phyloP scores from a whole-genome alignment of 306 rosid species.

The Luffa acutangula region DNA sequence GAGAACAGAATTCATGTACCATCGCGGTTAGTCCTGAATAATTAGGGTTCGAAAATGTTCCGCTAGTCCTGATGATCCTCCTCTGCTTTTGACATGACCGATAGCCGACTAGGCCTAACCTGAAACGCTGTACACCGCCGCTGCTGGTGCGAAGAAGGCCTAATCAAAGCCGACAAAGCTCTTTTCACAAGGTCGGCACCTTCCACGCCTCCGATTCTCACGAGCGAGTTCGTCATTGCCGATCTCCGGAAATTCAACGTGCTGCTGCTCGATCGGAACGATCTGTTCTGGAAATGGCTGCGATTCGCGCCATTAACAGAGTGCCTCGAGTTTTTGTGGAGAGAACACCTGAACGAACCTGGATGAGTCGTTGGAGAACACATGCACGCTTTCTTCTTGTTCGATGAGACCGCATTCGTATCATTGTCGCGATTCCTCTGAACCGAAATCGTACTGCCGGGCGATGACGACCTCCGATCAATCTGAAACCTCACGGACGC shows the following conservation, averaged over 20 bases:
- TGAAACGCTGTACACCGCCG: conserved; percentile 47
- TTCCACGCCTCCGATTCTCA: conserved; percentile 79
- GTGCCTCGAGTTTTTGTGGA: too few species aligned
- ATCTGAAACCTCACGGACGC: conserved; percentile 48
- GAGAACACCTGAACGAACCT: too few species aligned
- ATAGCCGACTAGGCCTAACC: conserved; percentile 74
- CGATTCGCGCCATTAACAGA: too few species aligned
- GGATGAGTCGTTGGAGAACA: too few species aligned
- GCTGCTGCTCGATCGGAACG: background rate
- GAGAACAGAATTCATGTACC: too few species aligned
- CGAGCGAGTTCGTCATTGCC: conserved; percentile 92
- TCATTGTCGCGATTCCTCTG: conserved; percentile 23
- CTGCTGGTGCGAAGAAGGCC: conserved; percentile 88
- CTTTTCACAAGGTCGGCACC: conserved; percentile 62
- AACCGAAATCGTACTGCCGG: conserved; percentile 17
- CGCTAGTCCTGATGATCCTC: background rate
- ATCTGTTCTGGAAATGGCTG: too few species aligned
- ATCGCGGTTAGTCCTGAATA: too few species aligned
- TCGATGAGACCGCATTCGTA: background rate
- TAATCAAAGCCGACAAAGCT: conserved; percentile 66
- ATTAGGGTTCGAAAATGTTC: background rate
- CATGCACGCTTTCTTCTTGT: too few species aligned
- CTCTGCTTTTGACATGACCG: conserved; percentile 54
- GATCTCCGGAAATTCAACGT: conserved; percentile 81
- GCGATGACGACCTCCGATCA: conserved; percentile 57